Evolutionary conservation across 2,329 filamentous ascomycete species (phyloP), one percentile per base, ranked within the genome.

Genomic region (Setomelanomma holmii): DNA sequence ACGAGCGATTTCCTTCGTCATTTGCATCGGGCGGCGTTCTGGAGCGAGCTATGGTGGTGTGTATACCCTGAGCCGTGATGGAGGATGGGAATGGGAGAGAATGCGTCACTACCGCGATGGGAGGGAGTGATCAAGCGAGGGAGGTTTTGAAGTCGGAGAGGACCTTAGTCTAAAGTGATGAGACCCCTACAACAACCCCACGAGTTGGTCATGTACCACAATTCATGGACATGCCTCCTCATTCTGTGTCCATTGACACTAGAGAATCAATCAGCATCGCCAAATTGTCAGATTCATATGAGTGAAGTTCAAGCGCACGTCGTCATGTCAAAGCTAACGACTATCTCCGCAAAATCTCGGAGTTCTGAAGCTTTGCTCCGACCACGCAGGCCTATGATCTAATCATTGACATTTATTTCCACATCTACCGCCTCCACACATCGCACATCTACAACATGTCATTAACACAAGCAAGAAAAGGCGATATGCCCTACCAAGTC

Each of bases 401-500:
- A 73, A 70, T 68, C 61, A 56, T 45, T 53, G 53, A 59, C 40
- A 43, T 59, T 63, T 73, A 52, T 58, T 62, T 57, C 56, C 59
- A 51, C 0, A 76, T 80, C 51, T 20, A 45, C n/a, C 55, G 33
- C 43, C 46, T 46, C 35, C 42, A 23, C 49, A 57, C 40, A 49
- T 42, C 38, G n/a, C 49, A 44, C 45, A 52, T 40, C 47, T 39
- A 38, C 50, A 59, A 52, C 45, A 75, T 75, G 72, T 72, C 72
- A 54, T 61, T 74, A 58, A 40, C 71, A 60, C 67, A 71, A 56
- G 66, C 60, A 53, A 62, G 55, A 22, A 74, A 71, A 67, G 66
- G 65, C 65, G 68, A 74, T 46, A 68, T 72, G 63, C 63, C 72
- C 30, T 74, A 72, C 53, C 72, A 75, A 67, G 73, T 72, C 53